Evolutionary conservation across 2,329 filamentous ascomycete genomes (phyloP).

Genomic region (Byssoonygena ceratinophila): DNA sequence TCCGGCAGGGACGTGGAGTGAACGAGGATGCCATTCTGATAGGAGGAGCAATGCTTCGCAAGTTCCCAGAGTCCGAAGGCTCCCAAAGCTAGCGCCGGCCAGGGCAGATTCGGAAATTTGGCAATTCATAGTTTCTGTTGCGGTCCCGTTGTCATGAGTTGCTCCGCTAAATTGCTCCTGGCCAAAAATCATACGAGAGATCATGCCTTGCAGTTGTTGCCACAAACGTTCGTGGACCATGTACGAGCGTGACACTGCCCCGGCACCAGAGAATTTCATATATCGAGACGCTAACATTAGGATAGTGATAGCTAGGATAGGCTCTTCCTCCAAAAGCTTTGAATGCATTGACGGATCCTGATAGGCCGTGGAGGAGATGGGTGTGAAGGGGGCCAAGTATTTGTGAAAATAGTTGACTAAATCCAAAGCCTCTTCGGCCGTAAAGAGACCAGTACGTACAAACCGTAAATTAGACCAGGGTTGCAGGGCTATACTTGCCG

Average conservation of each 20-base stretch:
- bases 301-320: conserved; percentile 73
- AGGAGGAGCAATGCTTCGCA: conserved; percentile 45
- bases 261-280: conserved; percentile 60
- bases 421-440: conserved; percentile 70
- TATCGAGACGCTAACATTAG: conserved; percentile 81
- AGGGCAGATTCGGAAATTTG: conserved; percentile 15
- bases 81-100: conserved; percentile 38
- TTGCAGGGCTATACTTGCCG: conserved; percentile 48
- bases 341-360: conserved; percentile 60
- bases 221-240: conserved; percentile 82
- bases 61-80: conserved; percentile 71
- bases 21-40: conserved; percentile 49
- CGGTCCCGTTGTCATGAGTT: conserved; percentile 53
- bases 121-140: conserved; percentile 39
- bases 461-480: conserved; percentile 79
- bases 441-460: conserved; percentile 83
- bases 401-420: conserved; percentile 88
- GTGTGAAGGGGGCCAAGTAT: conserved; percentile 73
- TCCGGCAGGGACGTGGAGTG: conserved; percentile 45
- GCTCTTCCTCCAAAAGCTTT: conserved; percentile 74
- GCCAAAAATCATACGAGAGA: conserved; percentile 81
- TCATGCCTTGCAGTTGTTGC: conserved; percentile 80
- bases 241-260: conserved; percentile 64
- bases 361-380: conserved; percentile 77
- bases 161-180: conserved; percentile 82